These are phyloP conservation scores for Hemisphaericaspora xylofermentans DNA, from an alignment of 1,139 yeast genomes.

Conservation along the genomic window DNA sequence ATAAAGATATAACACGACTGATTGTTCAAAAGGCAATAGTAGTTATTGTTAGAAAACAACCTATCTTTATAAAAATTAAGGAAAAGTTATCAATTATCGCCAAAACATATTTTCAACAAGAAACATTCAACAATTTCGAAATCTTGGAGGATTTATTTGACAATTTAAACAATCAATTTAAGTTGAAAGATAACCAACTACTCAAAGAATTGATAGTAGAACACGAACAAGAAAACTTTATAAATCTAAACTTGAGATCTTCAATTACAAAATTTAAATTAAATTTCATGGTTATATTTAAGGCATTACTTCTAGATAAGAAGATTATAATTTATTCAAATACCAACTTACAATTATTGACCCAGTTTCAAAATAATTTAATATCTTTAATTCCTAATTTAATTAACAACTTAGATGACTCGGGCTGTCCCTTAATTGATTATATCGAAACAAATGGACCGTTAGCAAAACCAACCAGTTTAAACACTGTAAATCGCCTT, in stretches of 20 bases:
- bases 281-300: slow-evolving; percentile 67
- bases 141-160: slow-evolving; percentile 71
- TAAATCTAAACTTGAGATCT: slow-evolving; percentile 73
- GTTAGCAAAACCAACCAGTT: slow-evolving; percentile 60
- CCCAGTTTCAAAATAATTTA: slow-evolving; percentile 73
- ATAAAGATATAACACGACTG: slow-evolving; percentile 76
- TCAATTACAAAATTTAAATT: slow-evolving; percentile 59
- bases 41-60: slow-evolving; percentile 75
- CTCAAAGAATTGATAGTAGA: slow-evolving; percentile 12
- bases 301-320: slow-evolving; percentile 75
- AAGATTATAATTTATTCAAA: slow-evolving; percentile 72
- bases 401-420: slow-evolving; percentile 67
- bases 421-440: slow-evolving; percentile 76
- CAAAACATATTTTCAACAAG: slow-evolving; percentile 79
- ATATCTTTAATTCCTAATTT: slow-evolving; percentile 77
- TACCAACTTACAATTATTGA: slow-evolving; percentile 69
- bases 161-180: slow-evolving; percentile 52
- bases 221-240: slow-evolving; percentile 51
- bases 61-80: slow-evolving; percentile 82
- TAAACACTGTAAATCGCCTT: slow-evolving; percentile 74
- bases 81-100: slow-evolving; percentile 91
- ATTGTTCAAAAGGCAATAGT: slow-evolving; percentile 91
- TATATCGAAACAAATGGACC: slow-evolving; percentile 51
- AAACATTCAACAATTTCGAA: slow-evolving; percentile 66
- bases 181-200: slow-evolving; percentile 24